These are phyloP conservation scores for Candida pseudoviswanathii DNA, from an alignment of 1,139 yeast genomes.

Conservation along the genomic window DNA sequence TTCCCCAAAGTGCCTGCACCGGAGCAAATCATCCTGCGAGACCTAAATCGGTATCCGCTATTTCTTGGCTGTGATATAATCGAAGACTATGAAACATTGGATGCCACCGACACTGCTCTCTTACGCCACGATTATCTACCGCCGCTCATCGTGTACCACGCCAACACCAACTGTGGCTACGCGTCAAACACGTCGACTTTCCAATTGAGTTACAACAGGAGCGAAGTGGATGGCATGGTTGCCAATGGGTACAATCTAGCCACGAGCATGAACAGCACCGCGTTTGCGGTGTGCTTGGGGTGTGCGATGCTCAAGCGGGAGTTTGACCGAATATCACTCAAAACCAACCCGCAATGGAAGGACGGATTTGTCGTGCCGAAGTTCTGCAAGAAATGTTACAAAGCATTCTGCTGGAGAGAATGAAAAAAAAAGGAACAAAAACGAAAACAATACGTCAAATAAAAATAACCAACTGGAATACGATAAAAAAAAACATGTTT, in stretches of 20 bases:
- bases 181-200: slow-evolving; percentile 62
- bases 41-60: slow-evolving; percentile 40
- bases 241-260: slow-evolving; percentile 56
- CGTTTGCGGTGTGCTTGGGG: slow-evolving; percentile 54
- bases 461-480: neutral
- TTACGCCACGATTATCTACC: slow-evolving; percentile 30
- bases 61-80: slow-evolving; percentile 59
- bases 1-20: slow-evolving; percentile 45
- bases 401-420: slow-evolving; percentile 15
- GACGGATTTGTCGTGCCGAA: slow-evolving; percentile 11
- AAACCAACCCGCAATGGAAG: slow-evolving; percentile 3
- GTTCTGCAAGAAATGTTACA: slow-evolving; percentile 15
- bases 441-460: neutral
- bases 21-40: slow-evolving; percentile 27
- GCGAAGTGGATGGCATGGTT: slow-evolving; percentile 48
- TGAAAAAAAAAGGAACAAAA: neutral
- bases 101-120: neutral
- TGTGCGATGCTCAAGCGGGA: slow-evolving; percentile 62
- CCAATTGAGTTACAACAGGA: slow-evolving; percentile 48
- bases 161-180: slow-evolving; percentile 45
- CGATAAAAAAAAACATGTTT: neutral
- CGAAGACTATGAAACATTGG: slow-evolving; percentile 27
- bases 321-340: slow-evolving; percentile 41
- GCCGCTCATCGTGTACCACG: slow-evolving; percentile 56
- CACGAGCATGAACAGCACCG: slow-evolving; percentile 44